Evolutionary conservation across 2,329 filamentous ascomycete species (phyloP), one percentile per base, ranked within the genome.

Genomic region (Lasiodiplodia sp.): DNA sequence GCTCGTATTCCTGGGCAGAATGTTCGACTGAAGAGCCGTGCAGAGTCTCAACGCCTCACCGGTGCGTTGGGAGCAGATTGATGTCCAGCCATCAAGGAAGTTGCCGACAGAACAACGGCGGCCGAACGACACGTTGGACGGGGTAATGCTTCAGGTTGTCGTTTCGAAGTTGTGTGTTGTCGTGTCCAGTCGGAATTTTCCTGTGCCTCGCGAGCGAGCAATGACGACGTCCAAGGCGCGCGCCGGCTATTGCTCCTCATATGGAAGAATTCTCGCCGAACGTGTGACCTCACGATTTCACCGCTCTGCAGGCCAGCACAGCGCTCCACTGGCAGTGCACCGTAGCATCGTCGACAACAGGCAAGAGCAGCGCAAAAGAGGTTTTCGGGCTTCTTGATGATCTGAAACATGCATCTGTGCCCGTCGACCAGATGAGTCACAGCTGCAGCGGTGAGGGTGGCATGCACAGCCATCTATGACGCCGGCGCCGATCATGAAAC

Each of bases 371-470:
- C 60, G 60, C 60, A 64, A 49, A 64, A 38, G 60, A 38, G 47
- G 60, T 64, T 52, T 51, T 38, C 21, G 34, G 60, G 40, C 60
- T 38, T 51, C 47, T 64, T 52, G 60, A 52, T 64, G 60, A 28
- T 64, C 60, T 64, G 60, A 64, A 64, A 64, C 60, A 64, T 64
- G 60, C 60, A 64, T 64, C 60, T 52, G 60, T 64, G 60, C 60
- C 60, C 60, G 60, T 64, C 60, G 60, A 37, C 60, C 11, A 64
- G 60, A 47, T 66, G 63, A 66, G 63, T 66, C 63, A 66, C 51
- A 66, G 49, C 34, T 55, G 63, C 63, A 56, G 63, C 63, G 63
- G 63, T 66, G 63, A 66, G 52, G 34, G 63, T 66, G 49, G 51
- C 63, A 23, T 52, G 40, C 52, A 52, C 63, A 66, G 63, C 62